phyloP scores from a whole-genome alignment of 805 yeast genomes.

The Cyberlindnera maclurae region DNA sequence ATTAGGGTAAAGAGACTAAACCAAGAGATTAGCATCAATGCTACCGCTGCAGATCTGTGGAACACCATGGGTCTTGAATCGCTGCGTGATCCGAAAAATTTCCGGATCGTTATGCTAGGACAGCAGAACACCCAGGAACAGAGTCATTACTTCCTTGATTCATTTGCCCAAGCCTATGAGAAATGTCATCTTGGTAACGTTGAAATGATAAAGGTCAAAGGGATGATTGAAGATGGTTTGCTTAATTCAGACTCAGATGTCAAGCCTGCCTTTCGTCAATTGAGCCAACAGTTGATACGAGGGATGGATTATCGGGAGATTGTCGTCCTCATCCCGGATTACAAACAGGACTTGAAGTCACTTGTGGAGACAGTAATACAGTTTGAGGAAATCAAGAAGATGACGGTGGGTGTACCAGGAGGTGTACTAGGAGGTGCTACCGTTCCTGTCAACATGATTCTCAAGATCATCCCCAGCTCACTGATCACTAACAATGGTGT shows the following conservation, averaged over 20 bases:
- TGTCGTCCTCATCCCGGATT: constrained; percentile 15
- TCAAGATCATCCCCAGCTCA: constrained; percentile 37
- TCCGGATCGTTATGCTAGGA: constrained; percentile 42
- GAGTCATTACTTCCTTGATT: constrained; percentile 30
- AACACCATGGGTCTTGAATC: constrained; percentile 53
- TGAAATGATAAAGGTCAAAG: constrained; percentile 25
- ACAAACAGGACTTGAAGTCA: constrained; percentile 29
- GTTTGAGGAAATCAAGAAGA: constrained; percentile 39
- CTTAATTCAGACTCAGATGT: constrained; percentile 3
- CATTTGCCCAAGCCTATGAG: constrained; percentile 36
- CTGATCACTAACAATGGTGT: constrained; percentile 30
- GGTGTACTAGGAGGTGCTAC: neutral
- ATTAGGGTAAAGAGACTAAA: constrained; percentile 30
- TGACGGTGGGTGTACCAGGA: constrained; percentile 17
- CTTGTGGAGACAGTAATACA: constrained; percentile 39
- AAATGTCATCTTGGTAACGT: constrained; percentile 42
- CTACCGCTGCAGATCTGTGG: constrained; percentile 48
- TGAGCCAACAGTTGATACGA: constrained; percentile 4
- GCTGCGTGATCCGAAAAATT: constrained; percentile 38
- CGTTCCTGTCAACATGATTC: constrained; percentile 4
- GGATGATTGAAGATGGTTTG: constrained; percentile 17
- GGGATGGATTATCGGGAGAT: constrained; percentile 10
- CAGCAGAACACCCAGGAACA: constrained; percentile 25
- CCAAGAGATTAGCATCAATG: constrained; percentile 38
- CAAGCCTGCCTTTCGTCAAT: constrained; percentile 1